Percentiles rank a stretch among this genome's conserved stretches.
These are phyloP conservation scores for Jaapia argillacea DNA, from an alignment of 768 basidiomycete genomes.

Conservation along the genomic window DNA sequence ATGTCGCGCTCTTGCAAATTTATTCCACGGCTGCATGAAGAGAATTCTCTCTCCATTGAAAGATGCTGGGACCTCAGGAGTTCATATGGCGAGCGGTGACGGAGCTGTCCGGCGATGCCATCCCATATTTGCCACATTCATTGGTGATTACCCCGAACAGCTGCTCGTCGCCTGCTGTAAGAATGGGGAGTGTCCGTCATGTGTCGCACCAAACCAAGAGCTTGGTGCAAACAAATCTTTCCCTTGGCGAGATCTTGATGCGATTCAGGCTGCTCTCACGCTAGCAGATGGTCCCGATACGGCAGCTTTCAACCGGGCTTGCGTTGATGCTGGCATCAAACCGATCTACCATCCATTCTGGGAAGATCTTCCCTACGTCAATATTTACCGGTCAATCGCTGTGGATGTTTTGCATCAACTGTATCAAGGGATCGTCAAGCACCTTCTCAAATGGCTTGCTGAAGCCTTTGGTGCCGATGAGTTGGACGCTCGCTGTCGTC, in stretches of 20 bases:
- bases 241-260: not conserved
- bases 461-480: constrained; percentile 3
- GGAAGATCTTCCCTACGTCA: not conserved
- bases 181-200: not conserved
- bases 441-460: constrained; percentile 8
- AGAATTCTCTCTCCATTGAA: constrained; percentile 3
- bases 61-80: constrained; percentile 1
- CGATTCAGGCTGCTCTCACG: not conserved
- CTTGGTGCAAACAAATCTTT: not conserved
- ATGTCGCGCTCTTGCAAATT: constrained; percentile 1
- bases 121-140: constrained; percentile 3
- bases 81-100: constrained; percentile 5
- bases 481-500: constrained; percentile 9
- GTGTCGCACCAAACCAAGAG: not conserved
- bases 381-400: constrained; percentile 8
- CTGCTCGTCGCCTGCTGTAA: constrained; percentile 1
- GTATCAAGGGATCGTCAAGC: constrained; percentile 7
- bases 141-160: constrained; percentile 7
- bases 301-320: not conserved
- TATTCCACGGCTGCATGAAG: constrained; percentile 5
- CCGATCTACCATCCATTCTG: not conserved
- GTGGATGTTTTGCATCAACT: constrained; percentile 9
- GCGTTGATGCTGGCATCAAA: not conserved
- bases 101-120: constrained; percentile 1
- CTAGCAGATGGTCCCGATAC: no score